These are phyloP conservation scores for Xylaria sp. DNA, from an alignment of 2,329 filamentous ascomycete genomes.

Conservation along the genomic window DNA sequence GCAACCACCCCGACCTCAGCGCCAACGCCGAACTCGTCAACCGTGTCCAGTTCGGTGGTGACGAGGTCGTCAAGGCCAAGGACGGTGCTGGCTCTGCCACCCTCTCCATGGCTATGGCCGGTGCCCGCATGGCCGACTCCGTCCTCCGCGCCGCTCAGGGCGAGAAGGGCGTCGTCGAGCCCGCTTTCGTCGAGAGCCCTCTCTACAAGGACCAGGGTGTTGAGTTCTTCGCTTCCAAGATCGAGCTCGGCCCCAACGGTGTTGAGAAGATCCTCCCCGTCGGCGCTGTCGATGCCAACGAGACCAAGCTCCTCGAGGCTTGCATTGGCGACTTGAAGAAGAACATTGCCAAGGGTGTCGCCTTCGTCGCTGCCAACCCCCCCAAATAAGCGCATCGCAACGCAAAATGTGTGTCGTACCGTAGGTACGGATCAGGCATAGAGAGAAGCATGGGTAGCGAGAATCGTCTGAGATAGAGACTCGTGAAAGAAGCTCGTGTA, in stretches of 20 bases:
- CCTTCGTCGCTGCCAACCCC: conserved; percentile 56
- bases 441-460: conserved; percentile 1
- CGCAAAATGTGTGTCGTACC: not conserved
- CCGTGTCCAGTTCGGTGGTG: conserved; percentile 97
- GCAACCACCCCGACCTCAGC: conserved; percentile 75
- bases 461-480: not conserved
- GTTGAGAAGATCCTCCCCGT: conserved; percentile 89
- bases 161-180: conserved; percentile 92
- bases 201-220: conserved; percentile 98
- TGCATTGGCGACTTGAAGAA: conserved; percentile 79
- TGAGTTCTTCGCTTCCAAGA: conserved; percentile 92
- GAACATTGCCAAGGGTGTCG: conserved; percentile 90
- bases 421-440: not conserved
- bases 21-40: conserved; percentile 77
- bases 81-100: conserved; percentile 95
- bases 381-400: conserved; percentile 45
- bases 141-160: conserved; percentile 89
- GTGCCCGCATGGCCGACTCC: conserved; percentile 77
- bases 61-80: conserved; percentile 99
- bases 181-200: conserved; percentile 92
- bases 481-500: too few species aligned
- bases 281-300: conserved; percentile 75
- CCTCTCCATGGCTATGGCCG: conserved; percentile 97
- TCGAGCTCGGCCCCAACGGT: conserved; percentile 94
- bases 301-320: conserved; percentile 85